Conservation (phyloP, 1,284 basidiomycete genomes). For the Melanopsichium pennsylvanicum region DNA sequence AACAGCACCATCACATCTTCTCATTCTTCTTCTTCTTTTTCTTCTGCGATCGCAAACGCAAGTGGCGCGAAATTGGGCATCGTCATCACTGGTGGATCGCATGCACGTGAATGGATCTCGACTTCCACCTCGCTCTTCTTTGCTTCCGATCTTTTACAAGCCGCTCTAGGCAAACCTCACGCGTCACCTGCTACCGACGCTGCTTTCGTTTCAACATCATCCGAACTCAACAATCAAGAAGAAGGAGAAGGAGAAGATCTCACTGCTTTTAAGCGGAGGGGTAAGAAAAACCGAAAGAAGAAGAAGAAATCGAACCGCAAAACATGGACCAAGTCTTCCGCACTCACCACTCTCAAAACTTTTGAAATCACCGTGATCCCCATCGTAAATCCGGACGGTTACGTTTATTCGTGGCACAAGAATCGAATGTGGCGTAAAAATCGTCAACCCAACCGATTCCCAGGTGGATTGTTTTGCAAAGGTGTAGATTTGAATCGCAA, state of each 20-base stretch:
- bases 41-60: no score
- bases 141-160: conserved; percentile 23
- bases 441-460: conserved; percentile 69
- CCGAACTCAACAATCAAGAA: not conserved
- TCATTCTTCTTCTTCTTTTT: no score
- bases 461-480: conserved; percentile 67
- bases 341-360: conserved; percentile 69
- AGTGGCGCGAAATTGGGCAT: conserved; percentile 13
- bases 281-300: conserved; percentile 9
- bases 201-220: no score
- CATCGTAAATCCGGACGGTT: conserved; percentile 83
- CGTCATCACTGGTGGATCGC: conserved; percentile 33
- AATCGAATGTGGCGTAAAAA: conserved; percentile 87
- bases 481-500: conserved; percentile 79
- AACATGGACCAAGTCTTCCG: conserved; percentile 18
- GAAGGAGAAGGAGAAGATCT: conserved; percentile 5
- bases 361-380: conserved; percentile 81
- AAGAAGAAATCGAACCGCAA: not conserved
- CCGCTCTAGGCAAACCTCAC: conserved; percentile 8
- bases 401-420: conserved; percentile 73
- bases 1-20: no score
- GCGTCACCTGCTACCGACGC: no score
- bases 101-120: conserved; percentile 74
- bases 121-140: conserved; percentile 78
- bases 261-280: no score